phyloP scores from a whole-genome alignment of 176 grass and related monocot species.

The Lolium perenne region DNA sequence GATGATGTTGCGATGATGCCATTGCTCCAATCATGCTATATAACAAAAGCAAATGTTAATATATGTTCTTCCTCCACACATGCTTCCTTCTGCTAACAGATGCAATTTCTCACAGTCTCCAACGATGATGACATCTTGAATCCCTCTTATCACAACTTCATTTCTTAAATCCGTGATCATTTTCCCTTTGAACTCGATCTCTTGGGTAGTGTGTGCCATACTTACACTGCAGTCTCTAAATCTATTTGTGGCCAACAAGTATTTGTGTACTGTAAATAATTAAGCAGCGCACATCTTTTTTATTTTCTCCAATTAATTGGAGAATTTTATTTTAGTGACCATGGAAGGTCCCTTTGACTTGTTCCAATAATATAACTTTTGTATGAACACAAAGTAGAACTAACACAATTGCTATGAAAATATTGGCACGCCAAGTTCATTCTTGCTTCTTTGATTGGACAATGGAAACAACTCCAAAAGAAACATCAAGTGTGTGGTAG shows the following conservation, averaged over 20 bases:
- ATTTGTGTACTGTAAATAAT: not conserved
- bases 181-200: too few species aligned
- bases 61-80: not conserved
- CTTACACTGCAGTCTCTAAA: not conserved
- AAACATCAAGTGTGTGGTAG: not conserved
- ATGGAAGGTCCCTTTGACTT: slow-evolving; percentile 1
- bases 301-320: not conserved
- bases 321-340: slow-evolving; percentile 11
- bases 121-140: not conserved
- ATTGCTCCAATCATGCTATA: not conserved
- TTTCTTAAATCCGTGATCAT: not conserved
- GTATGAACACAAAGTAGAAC: not conserved
- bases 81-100: not conserved
- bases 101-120: not conserved
- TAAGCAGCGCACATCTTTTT: not conserved
- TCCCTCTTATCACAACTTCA: not conserved
- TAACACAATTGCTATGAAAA: not conserved
- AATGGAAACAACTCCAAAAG: not conserved
- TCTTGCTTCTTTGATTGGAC: not conserved
- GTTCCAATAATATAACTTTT: not conserved
- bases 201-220: not conserved
- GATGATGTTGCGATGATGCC: not conserved
- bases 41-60: not conserved
- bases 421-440: not conserved
- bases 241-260: not conserved